Percentiles rank a stretch among this genome's conserved stretches.
Evolutionary conservation across 495 filamentous ascomycete species (phyloP).

Genomic region (Penicillium bovifimosum): DNA sequence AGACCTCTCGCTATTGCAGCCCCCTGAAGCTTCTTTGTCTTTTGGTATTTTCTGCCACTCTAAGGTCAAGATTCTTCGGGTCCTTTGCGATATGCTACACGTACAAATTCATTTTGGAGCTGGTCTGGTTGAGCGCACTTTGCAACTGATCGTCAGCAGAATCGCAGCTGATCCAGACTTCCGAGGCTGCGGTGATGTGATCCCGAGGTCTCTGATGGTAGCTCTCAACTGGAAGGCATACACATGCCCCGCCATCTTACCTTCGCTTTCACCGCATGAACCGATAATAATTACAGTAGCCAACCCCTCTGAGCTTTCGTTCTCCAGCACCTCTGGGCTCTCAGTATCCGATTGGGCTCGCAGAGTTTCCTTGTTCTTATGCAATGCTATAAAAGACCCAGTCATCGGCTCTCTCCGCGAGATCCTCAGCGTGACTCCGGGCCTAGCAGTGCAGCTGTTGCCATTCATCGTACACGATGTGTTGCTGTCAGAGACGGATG

Average conservation of each 20-base stretch:
- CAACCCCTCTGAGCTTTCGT: constrained; percentile 16
- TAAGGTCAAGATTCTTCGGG: constrained; percentile 51
- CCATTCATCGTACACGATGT: constrained; percentile 79
- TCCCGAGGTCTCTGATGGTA: constrained; percentile 37
- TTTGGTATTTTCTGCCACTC: constrained; percentile 29
- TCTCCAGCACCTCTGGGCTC: constrained; percentile 14
- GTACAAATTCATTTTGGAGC: constrained; percentile 57
- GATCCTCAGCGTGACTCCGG: constrained; percentile 55
- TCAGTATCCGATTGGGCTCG: constrained; percentile 56
- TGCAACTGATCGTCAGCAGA: constrained; percentile 64
- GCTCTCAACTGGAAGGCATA: constrained; percentile 44
- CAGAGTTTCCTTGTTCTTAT: constrained; percentile 55
- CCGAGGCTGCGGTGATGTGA: constrained; percentile 40
- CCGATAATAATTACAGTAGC: constrained; percentile 5
- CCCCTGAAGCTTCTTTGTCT: background rate
- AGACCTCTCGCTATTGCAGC: constrained; percentile 24
- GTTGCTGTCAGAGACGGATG: constrained; percentile 48
- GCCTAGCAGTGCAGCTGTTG: constrained; percentile 64
- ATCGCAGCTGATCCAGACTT: constrained; percentile 43
- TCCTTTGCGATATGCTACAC: constrained; percentile 63
- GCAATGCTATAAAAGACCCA: constrained; percentile 53
- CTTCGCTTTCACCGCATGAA: constrained; percentile 14
- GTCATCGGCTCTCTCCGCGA: constrained; percentile 60
- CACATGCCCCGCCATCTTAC: constrained; percentile 26
- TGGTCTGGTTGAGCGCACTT: constrained; percentile 70